Percentiles rank a stretch among this genome's conserved stretches.
These are phyloP conservation scores for Colletotrichum sp. DNA, from an alignment of 2,329 filamentous ascomycete genomes.

Conservation along the genomic window DNA sequence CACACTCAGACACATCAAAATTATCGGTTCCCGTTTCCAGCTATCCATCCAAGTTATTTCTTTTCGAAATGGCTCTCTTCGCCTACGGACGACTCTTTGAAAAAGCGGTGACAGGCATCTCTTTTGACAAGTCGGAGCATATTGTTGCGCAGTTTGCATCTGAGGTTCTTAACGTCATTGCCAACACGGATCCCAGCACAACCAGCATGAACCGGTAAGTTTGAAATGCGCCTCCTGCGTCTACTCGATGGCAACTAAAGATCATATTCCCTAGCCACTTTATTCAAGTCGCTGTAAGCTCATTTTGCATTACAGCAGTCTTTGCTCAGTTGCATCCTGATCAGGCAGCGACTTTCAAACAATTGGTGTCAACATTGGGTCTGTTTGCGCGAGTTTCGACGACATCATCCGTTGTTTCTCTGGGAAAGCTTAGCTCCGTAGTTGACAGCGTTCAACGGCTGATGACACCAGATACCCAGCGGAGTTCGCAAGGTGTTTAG, in stretches of 20 bases:
- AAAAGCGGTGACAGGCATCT: not conserved
- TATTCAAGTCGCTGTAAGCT: not conserved
- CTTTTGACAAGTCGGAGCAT: not conserved
- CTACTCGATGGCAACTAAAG: not conserved
- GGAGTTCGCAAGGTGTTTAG: not conserved
- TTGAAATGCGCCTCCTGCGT: rapidly evolving
- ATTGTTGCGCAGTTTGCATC: not conserved
- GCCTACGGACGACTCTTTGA: not conserved
- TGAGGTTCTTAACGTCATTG: not conserved
- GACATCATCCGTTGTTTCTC: not conserved
- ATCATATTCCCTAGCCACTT: not conserved
- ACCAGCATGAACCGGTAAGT: not conserved
- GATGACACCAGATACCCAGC: not conserved
- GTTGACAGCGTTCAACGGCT: not conserved
- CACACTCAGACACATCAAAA: not conserved
- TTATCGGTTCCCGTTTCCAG: not conserved
- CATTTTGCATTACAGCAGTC: not conserved
- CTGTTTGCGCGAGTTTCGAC: not conserved
- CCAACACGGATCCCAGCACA: not conserved
- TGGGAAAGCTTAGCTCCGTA: not conserved
- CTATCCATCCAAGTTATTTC: not conserved
- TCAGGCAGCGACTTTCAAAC: not conserved
- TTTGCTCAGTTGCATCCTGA: not conserved
- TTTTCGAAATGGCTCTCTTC: not conserved
- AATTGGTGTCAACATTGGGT: not conserved